Evolutionary conservation across 805 yeast species (phyloP), one percentile per base, ranked within the genome.

Genomic region (Clavispora fructus): DNA sequence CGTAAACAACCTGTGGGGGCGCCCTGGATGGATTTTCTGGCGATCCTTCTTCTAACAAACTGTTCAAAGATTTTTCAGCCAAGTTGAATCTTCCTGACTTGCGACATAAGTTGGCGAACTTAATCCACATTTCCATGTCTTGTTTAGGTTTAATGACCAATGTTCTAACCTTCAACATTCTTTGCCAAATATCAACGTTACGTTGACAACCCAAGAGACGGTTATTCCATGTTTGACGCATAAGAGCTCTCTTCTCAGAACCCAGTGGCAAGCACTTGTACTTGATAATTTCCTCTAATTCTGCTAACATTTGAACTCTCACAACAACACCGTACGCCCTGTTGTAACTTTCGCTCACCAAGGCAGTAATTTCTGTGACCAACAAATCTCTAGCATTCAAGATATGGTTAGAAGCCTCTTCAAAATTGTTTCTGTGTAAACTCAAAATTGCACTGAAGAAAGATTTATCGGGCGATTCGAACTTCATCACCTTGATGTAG

Each of bases 181-280:
- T 75, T 63, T 92, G 97, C 99, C 99, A 94, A n/a, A 91, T 90
- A 67, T 94, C 99, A 43, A 94, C 98, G 67, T 94, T 94, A 56
- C 94, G 78, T 67, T 94, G 99, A 60, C 97, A 90, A 1, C 98
- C 98, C 49, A 88, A 69, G 42, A 94, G 71, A 57, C 99, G 78
- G 43, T 87, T 87, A 60, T 87, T 89, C 99, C 99, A 95, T 0
- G 98, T 92, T 55, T 84, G 82, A 55, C 96, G 77, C 77, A 94
- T 84, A 13, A 82, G 80, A 7, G 74, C 78, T 53, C 94, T 79
- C 56, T 84, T 85, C 40, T 85, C 95, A 0, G 95, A 86, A 3
- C 84, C 84, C 50, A 83, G 90, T 1, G 96, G 94, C 30, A 89
- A 73, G 51, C 84, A 77, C 64, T 94, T 94, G 67, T 92, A 94